phyloP scores from a whole-genome alignment of 352 stramenopile species.

The Phytopythium litorale region DNA sequence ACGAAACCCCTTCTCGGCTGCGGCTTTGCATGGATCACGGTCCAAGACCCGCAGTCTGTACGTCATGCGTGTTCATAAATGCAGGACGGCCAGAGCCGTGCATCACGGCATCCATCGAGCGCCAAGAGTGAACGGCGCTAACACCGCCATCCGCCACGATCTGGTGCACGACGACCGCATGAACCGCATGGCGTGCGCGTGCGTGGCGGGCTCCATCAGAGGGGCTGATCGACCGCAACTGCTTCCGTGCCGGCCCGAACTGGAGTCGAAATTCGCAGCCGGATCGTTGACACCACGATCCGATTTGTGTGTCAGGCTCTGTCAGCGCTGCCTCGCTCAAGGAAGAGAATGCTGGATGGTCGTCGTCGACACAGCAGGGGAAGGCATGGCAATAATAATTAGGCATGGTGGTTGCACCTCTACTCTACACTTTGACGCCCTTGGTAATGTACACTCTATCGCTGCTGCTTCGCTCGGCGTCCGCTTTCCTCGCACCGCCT shows the following conservation, averaged over 20 bases:
- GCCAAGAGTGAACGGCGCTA: too few species aligned
- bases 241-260: not conserved
- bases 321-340: too few species aligned
- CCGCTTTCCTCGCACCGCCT: not conserved
- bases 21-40: too few species aligned
- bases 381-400: not conserved
- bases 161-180: not conserved
- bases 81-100: too few species aligned
- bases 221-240: not conserved
- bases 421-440: not conserved
- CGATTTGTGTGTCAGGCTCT: too few species aligned
- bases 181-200: slow-evolving; percentile 2
- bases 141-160: not conserved
- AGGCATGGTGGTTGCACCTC: not conserved
- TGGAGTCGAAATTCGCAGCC: not conserved
- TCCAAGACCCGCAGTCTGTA: too few species aligned
- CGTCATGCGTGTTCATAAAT: too few species aligned
- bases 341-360: not conserved
- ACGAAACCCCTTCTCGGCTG: too few species aligned
- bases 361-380: not conserved
- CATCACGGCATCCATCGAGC: not conserved
- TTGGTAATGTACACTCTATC: slow-evolving; percentile 4
- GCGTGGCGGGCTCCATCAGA: not conserved
- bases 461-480: not conserved
- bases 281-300: too few species aligned